Percentiles rank a stretch among this genome's conserved stretches.
These are phyloP conservation scores for Colletotrichum lindemuthianum DNA, from an alignment of 2,329 filamentous ascomycete genomes.

Conservation along the genomic window DNA sequence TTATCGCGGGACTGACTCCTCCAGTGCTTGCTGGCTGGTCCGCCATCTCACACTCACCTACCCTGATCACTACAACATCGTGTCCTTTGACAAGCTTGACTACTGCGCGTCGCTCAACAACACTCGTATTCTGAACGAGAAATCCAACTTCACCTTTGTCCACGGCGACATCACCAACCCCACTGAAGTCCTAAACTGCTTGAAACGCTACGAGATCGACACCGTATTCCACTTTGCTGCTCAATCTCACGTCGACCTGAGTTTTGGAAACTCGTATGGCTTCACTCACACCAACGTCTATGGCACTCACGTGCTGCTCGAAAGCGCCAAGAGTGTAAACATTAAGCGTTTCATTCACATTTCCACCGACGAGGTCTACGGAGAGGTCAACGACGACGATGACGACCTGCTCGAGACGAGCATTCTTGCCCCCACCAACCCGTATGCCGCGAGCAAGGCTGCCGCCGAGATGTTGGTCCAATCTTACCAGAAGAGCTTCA, in stretches of 20 bases:
- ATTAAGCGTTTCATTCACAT: conserved; percentile 83
- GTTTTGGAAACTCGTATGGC: conserved; percentile 83
- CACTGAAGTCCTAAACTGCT: conserved; percentile 74
- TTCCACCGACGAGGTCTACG: conserved; percentile 87
- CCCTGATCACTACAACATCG: conserved; percentile 77
- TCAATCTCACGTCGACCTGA: conserved; percentile 85
- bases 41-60: conserved; percentile 82
- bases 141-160: conserved; percentile 81
- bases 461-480: conserved; percentile 88
- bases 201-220: conserved; percentile 78
- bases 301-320: conserved; percentile 84
- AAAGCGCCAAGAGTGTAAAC: conserved; percentile 77
- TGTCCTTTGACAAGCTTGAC: conserved; percentile 87
- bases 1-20: conserved; percentile 21
- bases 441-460: conserved; percentile 83
- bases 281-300: conserved; percentile 87
- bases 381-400: conserved; percentile 77
- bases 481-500: conserved; percentile 86
- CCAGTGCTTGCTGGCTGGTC: conserved; percentile 83
- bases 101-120: conserved; percentile 86
- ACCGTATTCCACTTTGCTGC: conserved; percentile 87
- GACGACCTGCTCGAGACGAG: conserved; percentile 79
- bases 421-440: conserved; percentile 82
- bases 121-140: conserved; percentile 73
- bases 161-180: conserved; percentile 82